Base-by-base conservation (phyloP, 306 rosid species). In the Vachellia collinsii region DNA sequence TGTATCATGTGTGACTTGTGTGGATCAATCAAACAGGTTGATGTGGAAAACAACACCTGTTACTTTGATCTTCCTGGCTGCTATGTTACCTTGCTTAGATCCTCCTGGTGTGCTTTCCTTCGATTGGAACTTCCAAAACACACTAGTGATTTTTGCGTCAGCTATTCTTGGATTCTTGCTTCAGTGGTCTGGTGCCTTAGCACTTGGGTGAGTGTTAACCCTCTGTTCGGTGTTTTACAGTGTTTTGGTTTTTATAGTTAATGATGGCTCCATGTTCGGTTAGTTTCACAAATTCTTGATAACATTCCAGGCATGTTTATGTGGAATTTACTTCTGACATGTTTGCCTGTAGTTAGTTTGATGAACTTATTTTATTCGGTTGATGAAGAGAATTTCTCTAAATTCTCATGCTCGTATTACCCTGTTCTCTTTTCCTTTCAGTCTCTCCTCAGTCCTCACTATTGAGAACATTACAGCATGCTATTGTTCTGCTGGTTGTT, bases 31-130 rank as follows among this genome's bases (percentile, higher is more conserved):
- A 74, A 83, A 84, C 86, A 94, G 97, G 87, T 87, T 94, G 83
- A 94, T 92, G 98, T 94, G 98, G 97, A 92, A 94, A 85, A 94
- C 94, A 74, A 94, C 97, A 36, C 97, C 97, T 13, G 65, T 94
- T 82, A 91, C 98, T 23, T 84, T 92, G 82, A 77, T 91, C 67
- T 92, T 88, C 78, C 88, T 94, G 62, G 85, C 86, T 38, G 83
- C 90, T 62, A 79, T 94, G 80, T 65, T 90, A 62, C 97, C 98
- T 56, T 88, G 91, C 88, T 90, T 94, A 77, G 98, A 94, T 59
- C 94, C 98, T 25, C 93, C 94, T 4, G 95, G 91, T 51, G 89
- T 87, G 59, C 86, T 92, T 48, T 83, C 92, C 76, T 94, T 90
- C 79, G 72, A 89, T 70, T 90, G 92, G 98, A 88, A 86, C 88